Evolutionary conservation across 2,329 filamentous ascomycete species (phyloP).

Genomic region (Xylariaceae sp.): DNA sequence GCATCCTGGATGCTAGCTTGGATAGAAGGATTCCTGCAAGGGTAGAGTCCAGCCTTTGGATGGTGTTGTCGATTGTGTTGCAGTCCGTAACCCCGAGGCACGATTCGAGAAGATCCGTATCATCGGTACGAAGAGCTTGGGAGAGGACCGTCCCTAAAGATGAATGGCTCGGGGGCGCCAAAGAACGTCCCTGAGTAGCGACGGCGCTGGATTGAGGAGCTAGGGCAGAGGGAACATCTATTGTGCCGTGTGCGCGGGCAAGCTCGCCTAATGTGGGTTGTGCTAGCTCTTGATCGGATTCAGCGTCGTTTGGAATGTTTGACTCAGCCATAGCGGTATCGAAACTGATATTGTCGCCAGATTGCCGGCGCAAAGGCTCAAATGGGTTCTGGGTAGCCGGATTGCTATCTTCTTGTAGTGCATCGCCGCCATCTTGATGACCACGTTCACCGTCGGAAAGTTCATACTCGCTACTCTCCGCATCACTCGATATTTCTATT

Average conservation of each 20-base stretch:
- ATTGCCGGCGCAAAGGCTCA: conserved; percentile 29
- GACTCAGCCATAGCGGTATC: conserved; percentile 41
- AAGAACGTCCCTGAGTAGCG: conserved; percentile 52
- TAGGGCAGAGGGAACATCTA: conserved; percentile 74
- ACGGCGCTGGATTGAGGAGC: conserved; percentile 49
- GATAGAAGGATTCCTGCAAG: conserved; percentile 80
- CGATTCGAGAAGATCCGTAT: conserved; percentile 86
- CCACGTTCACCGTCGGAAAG: conserved; percentile 51
- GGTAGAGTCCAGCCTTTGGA: conserved; percentile 85
- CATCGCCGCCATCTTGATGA: conserved; percentile 23
- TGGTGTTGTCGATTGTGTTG: conserved; percentile 81
- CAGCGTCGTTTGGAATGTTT: conserved; percentile 40
- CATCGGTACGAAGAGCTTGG: conserved; percentile 91
- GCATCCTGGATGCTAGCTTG: conserved; percentile 84
- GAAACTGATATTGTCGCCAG: conserved; percentile 36
- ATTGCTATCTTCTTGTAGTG: conserved; percentile 8
- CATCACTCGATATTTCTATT: conserved; percentile 65
- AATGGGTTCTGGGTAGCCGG: conserved; percentile 12
- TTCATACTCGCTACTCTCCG: conserved; percentile 53
- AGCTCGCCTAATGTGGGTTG: conserved; percentile 86
- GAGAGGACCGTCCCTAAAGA: conserved; percentile 92
- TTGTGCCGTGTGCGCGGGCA: conserved; percentile 72
- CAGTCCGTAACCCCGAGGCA: conserved; percentile 84
- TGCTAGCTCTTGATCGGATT: conserved; percentile 55
- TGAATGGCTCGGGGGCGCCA: conserved; percentile 71